These are phyloP conservation scores for Aspergillus alliaceus DNA, from an alignment of 2,329 filamentous ascomycete genomes.

Conservation along the genomic window DNA sequence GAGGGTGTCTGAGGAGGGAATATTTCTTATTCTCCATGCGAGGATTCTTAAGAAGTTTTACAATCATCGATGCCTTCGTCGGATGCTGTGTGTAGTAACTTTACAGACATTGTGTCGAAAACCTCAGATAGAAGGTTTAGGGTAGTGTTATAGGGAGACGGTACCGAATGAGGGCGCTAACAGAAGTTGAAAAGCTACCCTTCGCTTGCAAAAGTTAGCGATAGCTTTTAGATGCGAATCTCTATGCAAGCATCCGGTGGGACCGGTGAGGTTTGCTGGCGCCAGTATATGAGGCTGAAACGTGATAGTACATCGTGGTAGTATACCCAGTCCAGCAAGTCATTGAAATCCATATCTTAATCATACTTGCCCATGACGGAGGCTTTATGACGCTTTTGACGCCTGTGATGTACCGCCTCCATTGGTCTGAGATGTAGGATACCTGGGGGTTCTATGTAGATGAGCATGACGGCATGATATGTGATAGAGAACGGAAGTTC, in stretches of 20 bases:
- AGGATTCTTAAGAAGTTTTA: background rate
- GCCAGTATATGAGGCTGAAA: slow-evolving; percentile 11
- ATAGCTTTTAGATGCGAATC: too few species aligned
- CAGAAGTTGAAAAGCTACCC: too few species aligned
- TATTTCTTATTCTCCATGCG: background rate
- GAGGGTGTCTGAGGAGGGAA: too few species aligned
- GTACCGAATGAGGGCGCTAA: too few species aligned
- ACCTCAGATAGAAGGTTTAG: background rate
- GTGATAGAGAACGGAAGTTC: too few species aligned
- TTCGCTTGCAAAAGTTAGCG: too few species aligned
- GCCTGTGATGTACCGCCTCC: slow-evolving; percentile 7
- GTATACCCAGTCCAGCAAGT: slow-evolving; percentile 11
- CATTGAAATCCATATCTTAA: too few species aligned
- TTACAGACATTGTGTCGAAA: background rate
- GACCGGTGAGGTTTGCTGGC: background rate
- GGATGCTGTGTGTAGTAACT: background rate
- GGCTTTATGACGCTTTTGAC: slow-evolving; percentile 1
- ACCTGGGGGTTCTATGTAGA: slow-evolving; percentile 4
- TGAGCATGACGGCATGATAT: too few species aligned
- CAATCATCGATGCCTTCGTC: background rate
- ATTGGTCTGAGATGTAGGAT: slow-evolving; percentile 10
- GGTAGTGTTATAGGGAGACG: too few species aligned
- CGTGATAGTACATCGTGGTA: slow-evolving; percentile 9
- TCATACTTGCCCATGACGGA: too few species aligned
- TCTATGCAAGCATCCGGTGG: too few species aligned